Evolutionary conservation across 352 stramenopile species (phyloP).

Genomic region (Globisporangium nodosum): DNA sequence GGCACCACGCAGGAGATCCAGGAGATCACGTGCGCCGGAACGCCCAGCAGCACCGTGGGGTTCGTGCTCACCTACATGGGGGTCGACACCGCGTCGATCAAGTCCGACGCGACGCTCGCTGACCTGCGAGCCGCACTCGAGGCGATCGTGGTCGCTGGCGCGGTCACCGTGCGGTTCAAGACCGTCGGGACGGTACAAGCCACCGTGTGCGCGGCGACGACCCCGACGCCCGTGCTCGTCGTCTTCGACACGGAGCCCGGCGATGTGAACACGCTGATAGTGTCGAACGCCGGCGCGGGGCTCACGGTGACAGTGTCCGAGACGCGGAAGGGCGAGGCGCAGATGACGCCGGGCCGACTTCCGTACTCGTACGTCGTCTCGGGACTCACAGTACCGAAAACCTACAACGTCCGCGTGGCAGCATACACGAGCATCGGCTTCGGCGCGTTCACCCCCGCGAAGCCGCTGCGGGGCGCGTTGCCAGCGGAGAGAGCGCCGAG

Average conservation of each 20-base stretch:
- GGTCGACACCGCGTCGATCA: slow-evolving; percentile 34
- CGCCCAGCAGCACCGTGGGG: slow-evolving; percentile 12
- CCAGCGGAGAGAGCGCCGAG: slow-evolving; percentile 44
- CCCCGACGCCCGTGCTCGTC: slow-evolving; percentile 34
- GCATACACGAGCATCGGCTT: slow-evolving; percentile 95
- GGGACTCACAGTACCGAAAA: slow-evolving; percentile 61
- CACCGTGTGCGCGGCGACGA: slow-evolving; percentile 34
- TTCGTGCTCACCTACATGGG: slow-evolving; percentile 72
- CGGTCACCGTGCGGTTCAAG: slow-evolving; percentile 42
- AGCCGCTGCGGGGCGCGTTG: slow-evolving; percentile 24
- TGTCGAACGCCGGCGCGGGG: background rate
- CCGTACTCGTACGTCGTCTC: slow-evolving; percentile 82
- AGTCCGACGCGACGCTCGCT: slow-evolving; percentile 24
- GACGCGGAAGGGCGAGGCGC: slow-evolving; percentile 42
- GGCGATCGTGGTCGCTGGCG: slow-evolving; percentile 46
- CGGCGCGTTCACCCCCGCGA: slow-evolving; percentile 54
- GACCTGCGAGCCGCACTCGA: slow-evolving; percentile 54
- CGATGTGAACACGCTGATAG: slow-evolving; percentile 33
- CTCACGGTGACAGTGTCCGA: slow-evolving; percentile 21
- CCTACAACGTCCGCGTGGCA: slow-evolving; percentile 88
- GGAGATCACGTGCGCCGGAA: slow-evolving; percentile 36
- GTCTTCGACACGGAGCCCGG: slow-evolving; percentile 47
- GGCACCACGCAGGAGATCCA: slow-evolving; percentile 54
- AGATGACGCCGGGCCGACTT: slow-evolving; percentile 64
- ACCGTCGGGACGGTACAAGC: slow-evolving; percentile 23